A percentile compares a stretch with the other conserved stretches of the same genome.
Conservation (phyloP, 2,329 filamentous ascomycete species). For the Lasiodiplodia hormozganensis region DNA sequence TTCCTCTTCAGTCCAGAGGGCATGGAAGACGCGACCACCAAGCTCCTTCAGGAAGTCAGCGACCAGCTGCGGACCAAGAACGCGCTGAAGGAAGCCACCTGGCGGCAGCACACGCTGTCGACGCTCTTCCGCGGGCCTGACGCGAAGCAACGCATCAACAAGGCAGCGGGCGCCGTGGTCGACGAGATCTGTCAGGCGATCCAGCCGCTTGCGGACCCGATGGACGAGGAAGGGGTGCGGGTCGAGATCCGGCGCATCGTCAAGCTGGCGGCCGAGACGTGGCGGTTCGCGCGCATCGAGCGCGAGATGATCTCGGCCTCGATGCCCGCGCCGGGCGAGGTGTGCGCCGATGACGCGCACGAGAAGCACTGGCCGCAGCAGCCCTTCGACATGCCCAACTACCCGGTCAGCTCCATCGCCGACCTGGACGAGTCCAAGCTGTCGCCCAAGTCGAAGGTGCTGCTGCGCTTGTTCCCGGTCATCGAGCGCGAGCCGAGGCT, state of each 20-base stretch:
- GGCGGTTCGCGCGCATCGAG: conserved; percentile 64
- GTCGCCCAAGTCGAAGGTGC: conserved; percentile 46
- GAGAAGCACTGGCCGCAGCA: conserved; percentile 47
- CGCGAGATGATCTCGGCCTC: conserved; percentile 61
- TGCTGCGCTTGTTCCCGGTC: conserved; percentile 60
- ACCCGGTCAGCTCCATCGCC: conserved; percentile 35
- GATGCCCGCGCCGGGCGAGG: conserved; percentile 49
- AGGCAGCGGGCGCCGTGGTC: conserved; percentile 61
- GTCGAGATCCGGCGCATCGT: conserved; percentile 61
- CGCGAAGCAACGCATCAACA: conserved; percentile 63
- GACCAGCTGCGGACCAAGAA: conserved; percentile 64
- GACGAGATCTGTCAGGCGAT: conserved; percentile 64
- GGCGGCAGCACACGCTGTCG: conserved; percentile 64
- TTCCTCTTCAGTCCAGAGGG: conserved; percentile 65
- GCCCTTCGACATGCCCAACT: conserved; percentile 40
- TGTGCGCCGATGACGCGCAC: conserved; percentile 43
- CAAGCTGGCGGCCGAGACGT: conserved; percentile 65
- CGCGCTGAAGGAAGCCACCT: conserved; percentile 63
- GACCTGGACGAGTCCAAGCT: conserved; percentile 35
- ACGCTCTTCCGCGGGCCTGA: conserved; percentile 64
- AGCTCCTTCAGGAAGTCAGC: conserved; percentile 61
- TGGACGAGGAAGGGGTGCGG: conserved; percentile 58
- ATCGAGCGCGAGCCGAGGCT: conserved; percentile 61
- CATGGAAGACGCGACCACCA: conserved; percentile 5
- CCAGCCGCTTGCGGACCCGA: conserved; percentile 60